A percentile compares a stretch with the other conserved stretches of the same genome.
These are phyloP conservation scores for Xylaria palmicola DNA, from an alignment of 495 filamentous ascomycete genomes.

Conservation along the genomic window DNA sequence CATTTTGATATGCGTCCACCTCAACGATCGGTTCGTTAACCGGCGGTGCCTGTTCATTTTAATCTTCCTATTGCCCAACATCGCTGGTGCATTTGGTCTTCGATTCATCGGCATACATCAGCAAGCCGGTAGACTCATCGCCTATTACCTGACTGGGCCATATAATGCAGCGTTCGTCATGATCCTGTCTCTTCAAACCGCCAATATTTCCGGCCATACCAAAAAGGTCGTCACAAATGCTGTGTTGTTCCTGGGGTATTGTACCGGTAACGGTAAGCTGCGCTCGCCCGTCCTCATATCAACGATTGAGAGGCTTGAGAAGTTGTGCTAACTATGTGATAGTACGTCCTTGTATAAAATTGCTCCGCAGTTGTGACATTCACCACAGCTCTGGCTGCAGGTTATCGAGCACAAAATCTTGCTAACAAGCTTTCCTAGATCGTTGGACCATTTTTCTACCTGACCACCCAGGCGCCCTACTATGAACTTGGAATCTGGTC, in stretches of 20 bases:
- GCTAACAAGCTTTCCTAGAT: conserved; percentile 27
- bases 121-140: conserved; percentile 51
- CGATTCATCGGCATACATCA: conserved; percentile 49
- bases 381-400: neutral
- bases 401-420: neutral
- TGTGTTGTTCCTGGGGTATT: conserved; percentile 50
- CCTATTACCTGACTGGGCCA: conserved; percentile 47
- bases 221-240: conserved; percentile 64
- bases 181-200: conserved; percentile 55
- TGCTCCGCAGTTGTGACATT: conserved; percentile 28
- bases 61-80: conserved; percentile 55
- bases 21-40: conserved; percentile 58
- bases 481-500: conserved; percentile 62
- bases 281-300: neutral
- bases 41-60: conserved; percentile 55
- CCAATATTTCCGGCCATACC: conserved; percentile 47
- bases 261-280: conserved; percentile 22
- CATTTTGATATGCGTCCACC: conserved; percentile 55
- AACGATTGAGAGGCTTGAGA: neutral
- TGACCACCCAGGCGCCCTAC: conserved; percentile 52
- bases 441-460: conserved; percentile 63
- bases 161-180: conserved; percentile 63
- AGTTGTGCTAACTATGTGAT: neutral
- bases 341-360: conserved; percentile 17
- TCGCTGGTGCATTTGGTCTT: conserved; percentile 54